Conservation (phyloP, 2,329 filamentous ascomycete genomes). For the Fusarium sp. region DNA sequence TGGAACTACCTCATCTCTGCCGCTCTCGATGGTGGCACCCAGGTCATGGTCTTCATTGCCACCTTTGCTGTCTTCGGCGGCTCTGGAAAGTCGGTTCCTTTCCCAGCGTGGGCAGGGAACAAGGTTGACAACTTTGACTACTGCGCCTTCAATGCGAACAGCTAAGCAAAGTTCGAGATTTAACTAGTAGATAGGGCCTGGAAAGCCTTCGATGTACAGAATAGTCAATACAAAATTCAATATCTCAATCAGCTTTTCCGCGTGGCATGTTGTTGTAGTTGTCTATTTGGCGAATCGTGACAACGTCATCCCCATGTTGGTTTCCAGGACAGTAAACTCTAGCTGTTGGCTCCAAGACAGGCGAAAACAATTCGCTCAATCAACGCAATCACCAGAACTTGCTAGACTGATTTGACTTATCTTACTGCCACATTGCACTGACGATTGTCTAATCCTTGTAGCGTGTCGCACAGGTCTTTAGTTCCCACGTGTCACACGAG, state of each 20-base stretch:
- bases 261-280: neutral
- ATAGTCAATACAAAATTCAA: neutral
- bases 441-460: too few species aligned
- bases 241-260: neutral
- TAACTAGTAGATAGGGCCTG: neutral
- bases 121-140: slow-evolving; percentile 44
- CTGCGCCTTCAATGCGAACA: neutral
- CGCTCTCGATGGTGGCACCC: slow-evolving; percentile 62
- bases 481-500: too few species aligned
- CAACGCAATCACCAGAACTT: too few species aligned
- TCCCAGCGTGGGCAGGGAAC: slow-evolving; percentile 66
- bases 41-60: slow-evolving; percentile 61
- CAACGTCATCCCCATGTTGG: too few species aligned
- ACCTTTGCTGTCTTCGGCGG: slow-evolving; percentile 67
- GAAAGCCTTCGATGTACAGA: neutral
- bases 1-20: slow-evolving; percentile 64
- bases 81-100: slow-evolving; percentile 54
- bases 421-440: too few species aligned
- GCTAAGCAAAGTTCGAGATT: neutral
- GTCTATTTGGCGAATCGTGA: too few species aligned
- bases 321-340: too few species aligned
- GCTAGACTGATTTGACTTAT: too few species aligned
- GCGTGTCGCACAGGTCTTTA: too few species aligned
- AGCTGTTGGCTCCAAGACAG: too few species aligned
- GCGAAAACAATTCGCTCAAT: too few species aligned